These are phyloP conservation scores for Plantago ovata DNA, from an alignment of 257 asterid genomes.

Conservation along the genomic window DNA sequence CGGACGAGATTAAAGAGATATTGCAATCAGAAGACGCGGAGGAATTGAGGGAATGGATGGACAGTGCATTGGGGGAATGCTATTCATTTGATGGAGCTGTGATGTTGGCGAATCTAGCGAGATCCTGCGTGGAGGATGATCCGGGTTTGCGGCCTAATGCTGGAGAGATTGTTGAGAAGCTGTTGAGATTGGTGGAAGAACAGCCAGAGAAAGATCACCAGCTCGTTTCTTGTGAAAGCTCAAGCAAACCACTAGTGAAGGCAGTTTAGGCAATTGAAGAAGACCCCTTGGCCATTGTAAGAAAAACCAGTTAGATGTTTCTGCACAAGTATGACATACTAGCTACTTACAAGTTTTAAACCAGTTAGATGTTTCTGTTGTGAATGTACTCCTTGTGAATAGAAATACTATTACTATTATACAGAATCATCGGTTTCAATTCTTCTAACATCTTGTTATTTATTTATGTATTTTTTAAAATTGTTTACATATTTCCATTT, in stretches of 20 bases:
- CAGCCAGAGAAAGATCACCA: conserved; percentile 32
- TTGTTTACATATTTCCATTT: too few relatives aligned
- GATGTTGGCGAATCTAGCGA: conserved; percentile 59
- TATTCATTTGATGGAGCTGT: conserved; percentile 61
- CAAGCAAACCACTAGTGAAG: conserved; percentile 56
- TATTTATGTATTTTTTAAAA: too few relatives aligned
- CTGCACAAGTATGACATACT: not conserved
- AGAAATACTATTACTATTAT: conserved; percentile 11
- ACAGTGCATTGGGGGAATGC: conserved; percentile 60
- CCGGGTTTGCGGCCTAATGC: conserved; percentile 61
- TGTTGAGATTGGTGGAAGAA: conserved; percentile 64
- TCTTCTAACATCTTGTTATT: too few relatives aligned
- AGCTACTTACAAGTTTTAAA: not conserved
- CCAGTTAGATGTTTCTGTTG: not conserved
- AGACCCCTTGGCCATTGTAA: not conserved
- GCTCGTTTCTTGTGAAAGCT: conserved; percentile 40
- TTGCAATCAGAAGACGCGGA: conserved; percentile 43
- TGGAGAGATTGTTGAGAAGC: conserved; percentile 66
- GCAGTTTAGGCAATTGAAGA: conserved; percentile 25
- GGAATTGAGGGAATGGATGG: conserved; percentile 67
- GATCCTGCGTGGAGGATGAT: conserved; percentile 73
- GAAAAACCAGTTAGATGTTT: conserved; percentile 3
- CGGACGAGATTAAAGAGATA: conserved; percentile 44
- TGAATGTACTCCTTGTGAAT: conserved; percentile 10
- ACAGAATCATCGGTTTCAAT: too few relatives aligned